Evolutionary conservation across 495 filamentous ascomycete species (phyloP).

Genomic region (Penicillium psychrofluorescens): DNA sequence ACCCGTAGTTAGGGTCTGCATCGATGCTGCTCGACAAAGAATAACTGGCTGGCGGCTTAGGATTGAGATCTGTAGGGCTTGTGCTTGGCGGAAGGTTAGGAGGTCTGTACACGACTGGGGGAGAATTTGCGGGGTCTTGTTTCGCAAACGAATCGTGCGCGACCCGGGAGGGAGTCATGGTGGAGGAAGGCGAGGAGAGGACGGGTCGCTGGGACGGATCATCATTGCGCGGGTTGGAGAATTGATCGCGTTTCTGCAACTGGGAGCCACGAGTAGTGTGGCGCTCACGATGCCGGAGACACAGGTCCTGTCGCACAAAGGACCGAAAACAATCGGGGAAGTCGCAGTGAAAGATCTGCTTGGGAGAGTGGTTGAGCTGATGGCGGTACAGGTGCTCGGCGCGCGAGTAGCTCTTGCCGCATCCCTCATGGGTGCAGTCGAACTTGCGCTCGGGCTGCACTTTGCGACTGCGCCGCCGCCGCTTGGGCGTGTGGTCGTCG

Average conservation of each 20-base stretch:
- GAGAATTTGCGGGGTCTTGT: no score
- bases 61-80: no score
- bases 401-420: slow-evolving; percentile 92
- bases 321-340: slow-evolving; percentile 84
- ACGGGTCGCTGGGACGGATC: slow-evolving; percentile 6
- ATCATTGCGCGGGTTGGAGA: slow-evolving; percentile 20
- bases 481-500: slow-evolving; percentile 22
- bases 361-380: slow-evolving; percentile 87
- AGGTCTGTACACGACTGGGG: no score
- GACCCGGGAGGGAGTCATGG: neutral
- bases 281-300: slow-evolving; percentile 85
- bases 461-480: slow-evolving; percentile 50
- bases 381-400: slow-evolving; percentile 96
- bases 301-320: slow-evolving; percentile 93
- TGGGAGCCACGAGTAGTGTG: slow-evolving; percentile 96
- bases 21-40: slow-evolving; percentile 23
- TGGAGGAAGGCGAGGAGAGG: slow-evolving; percentile 2
- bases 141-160: slow-evolving; percentile 8
- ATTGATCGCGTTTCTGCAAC: slow-evolving; percentile 77
- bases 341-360: slow-evolving; percentile 93
- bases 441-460: slow-evolving; percentile 85
- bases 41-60: slow-evolving; percentile 16
- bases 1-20: neutral
- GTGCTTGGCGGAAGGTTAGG: no score
- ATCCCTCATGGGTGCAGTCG: slow-evolving; percentile 80